Evolutionary conservation across 75 land plant species (phyloP), one percentile per base, ranked within the genome.

Genomic region (Sequoiadendron giganteum): DNA sequence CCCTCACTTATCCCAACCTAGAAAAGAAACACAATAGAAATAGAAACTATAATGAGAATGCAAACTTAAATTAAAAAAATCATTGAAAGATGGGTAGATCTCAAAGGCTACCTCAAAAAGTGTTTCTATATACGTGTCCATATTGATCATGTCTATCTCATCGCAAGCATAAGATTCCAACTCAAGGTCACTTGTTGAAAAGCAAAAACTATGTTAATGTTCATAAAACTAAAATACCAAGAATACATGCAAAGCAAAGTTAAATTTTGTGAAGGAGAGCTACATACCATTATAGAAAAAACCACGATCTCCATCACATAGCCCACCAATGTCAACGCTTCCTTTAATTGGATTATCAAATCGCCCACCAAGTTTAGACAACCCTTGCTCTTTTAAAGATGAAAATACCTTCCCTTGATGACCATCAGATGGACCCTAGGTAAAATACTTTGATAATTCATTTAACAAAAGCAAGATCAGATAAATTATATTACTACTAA

Each of bases 271-370:
- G 58, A 0, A 86, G 83, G 82, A 55, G 25, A 0, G 15, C 15
- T 88, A 54, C 73, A 15, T 85, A 93, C 95, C 94, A 81, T 88
- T 43, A 82, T 95, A 96, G 80, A 93, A 96, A 88, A 95, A 95
- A 32, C 97, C 97, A 88, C 92, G 93, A 86, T 91, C 90, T 48
- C 88, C 93, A 90, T 95, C 97, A 91, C 97, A 96, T 47, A 91
- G 86, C 39, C 94, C 95, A 13, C 96, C 95, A 84, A 96, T 94
- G 85, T 95, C 88, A 77, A 88, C 89, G 25, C 97, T 96, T 0
- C 90, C 97, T 65, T 95, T 90, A 68, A 96, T 90, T 58, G 93
- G 77, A 65, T 86, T 89, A 68, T 96, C 97, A 93, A 96, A 96
- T 90, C 95, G 90, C 39, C 95, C 96, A 18, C 96, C 97, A 88